Evolutionary conservation across 169 alveolate genomes (phyloP), one percentile per base, ranked within the genome.

Genomic region (Theileria sp.): DNA sequence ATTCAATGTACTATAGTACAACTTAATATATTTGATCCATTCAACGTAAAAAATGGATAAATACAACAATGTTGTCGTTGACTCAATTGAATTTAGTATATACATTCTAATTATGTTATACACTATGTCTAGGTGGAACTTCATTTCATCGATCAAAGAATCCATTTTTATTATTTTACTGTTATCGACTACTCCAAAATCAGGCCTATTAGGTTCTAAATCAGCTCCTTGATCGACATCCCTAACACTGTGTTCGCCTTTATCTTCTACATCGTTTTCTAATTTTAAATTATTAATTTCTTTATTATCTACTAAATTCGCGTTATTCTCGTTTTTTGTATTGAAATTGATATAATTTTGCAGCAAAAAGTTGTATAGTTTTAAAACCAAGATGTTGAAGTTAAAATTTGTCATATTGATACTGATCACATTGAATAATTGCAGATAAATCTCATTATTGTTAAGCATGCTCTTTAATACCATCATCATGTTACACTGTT

Each of bases 121-220:
- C 50, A 54, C 72, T 12, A 70, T 49, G 69, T 77, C 86, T 44
- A 83, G 64, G 78, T 83, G 89, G 71, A 83, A 83, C 80, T 75
- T 50, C 15, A 83, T n/a, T 38, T 83, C 89, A 1, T 83, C 89
- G 61, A 58, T 62, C 23, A 83, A 38, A 38, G 36, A 8, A 19
- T 64, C 72, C 32, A n/a, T 15, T 30, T 28, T 21, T 64, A 28
- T 15, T 30, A 28, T 64, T 30, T 38, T 64, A 26, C 50, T 64
- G 34, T 21, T 30, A n/a, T 7, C 54, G 8, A 44, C 54, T 8
- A 44, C 54, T 4, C 17, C 2, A 2, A 15, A 44, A 44, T 44
- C 54, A 44, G 54, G 54, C 15, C 8, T 44, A 44, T 4, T 13
- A 44, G 54, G 12, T 44, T 44, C 54, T 1, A 44, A 44, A 10